These are phyloP conservation scores for Sordaria brevicollis DNA, from an alignment of 495 filamentous ascomycete species.

Conservation along the genomic window DNA sequence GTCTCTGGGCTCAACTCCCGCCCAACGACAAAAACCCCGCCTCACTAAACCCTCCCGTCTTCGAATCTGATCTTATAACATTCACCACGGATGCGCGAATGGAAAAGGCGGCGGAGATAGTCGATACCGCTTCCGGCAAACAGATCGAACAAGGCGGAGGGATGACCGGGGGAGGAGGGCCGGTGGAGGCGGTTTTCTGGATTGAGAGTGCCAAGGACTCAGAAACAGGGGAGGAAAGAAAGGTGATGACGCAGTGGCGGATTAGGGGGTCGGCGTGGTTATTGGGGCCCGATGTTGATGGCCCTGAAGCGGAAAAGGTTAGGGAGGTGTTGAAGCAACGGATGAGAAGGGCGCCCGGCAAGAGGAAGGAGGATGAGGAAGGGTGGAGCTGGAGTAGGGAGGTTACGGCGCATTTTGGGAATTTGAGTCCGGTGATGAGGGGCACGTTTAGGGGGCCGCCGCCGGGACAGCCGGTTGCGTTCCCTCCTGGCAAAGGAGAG, in stretches of 20 bases:
- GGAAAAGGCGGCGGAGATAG: constrained; percentile 67
- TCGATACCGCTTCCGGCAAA: constrained; percentile 21
- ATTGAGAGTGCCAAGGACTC: constrained; percentile 21
- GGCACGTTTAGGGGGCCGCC: constrained; percentile 71
- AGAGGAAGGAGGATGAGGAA: constrained; percentile 11
- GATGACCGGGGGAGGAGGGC: constrained; percentile 49
- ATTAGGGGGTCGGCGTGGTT: constrained; percentile 65
- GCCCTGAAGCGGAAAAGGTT: constrained; percentile 32
- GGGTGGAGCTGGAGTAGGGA: constrained; percentile 61
- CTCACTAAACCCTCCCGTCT: constrained; percentile 52
- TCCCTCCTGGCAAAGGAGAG: constrained; percentile 34
- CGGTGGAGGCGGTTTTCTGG: constrained; percentile 82
- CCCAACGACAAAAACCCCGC: constrained; percentile 56
- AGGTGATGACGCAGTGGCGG: constrained; percentile 62
- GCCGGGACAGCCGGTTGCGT: constrained; percentile 51
- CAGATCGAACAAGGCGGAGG: constrained; percentile 17
- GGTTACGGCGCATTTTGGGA: constrained; percentile 79
- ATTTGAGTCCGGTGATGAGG: constrained; percentile 65
- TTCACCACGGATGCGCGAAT: constrained; percentile 85
- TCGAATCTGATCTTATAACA: constrained; percentile 62
- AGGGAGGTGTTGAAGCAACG: constrained; percentile 36
- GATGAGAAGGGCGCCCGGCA: constrained; percentile 27
- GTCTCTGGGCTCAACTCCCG: constrained; percentile 65
- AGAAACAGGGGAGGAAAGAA: constrained; percentile 28
- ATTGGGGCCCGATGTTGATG: constrained; percentile 48